Evolutionary conservation across 495 filamentous ascomycete species (phyloP), one percentile per base, ranked within the genome.

Genomic region (Talaromyces adpressus): DNA sequence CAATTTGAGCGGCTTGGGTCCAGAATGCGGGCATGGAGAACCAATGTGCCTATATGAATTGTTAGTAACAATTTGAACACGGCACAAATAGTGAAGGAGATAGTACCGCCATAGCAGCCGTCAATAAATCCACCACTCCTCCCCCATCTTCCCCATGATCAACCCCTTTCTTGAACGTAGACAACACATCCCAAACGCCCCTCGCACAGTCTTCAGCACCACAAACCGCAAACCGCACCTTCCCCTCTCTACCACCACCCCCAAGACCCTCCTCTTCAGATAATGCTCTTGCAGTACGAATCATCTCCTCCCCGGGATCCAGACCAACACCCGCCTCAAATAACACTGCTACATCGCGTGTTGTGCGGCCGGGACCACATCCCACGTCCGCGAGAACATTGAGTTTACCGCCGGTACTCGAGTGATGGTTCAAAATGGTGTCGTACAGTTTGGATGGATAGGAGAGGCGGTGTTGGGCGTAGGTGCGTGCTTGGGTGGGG

Each of bases 31-130:
- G 63, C 76, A 84, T 79, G 60, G 82, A 73, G 74, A 86, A 84
- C 83, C 83, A 86, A 67, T 86, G 84, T 7, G 80, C 81, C 76
- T n/a, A n/a, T n/a, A n/a, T n/a, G n/a, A n/a, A n/a, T n/a, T n/a
- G n/a, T n/a, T n/a, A n/a, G n/a, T n/a, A n/a, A n/a, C n/a, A n/a
- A n/a, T n/a, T n/a, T n/a, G n/a, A n/a, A n/a, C n/a, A n/a, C n/a
- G n/a, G n/a, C n/a, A n/a, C n/a, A n/a, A n/a, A n/a, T n/a, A n/a
- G 36, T 62, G 14, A 23, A 25, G 22, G 4, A 4, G 30, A 58
- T 20, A 69, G 34, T 62, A 79, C 78, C 3, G 80, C 77, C 64
- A 72, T 82, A 0, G 79, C 79, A 20, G 75, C 74, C 2, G 73
- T 80, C 34, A 86, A 60, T 51, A 85, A 65, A 67, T 85, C 82